Evolutionary conservation across 116 monocot genomes (phyloP).

Genomic region (Dioscorea cayenensis): DNA sequence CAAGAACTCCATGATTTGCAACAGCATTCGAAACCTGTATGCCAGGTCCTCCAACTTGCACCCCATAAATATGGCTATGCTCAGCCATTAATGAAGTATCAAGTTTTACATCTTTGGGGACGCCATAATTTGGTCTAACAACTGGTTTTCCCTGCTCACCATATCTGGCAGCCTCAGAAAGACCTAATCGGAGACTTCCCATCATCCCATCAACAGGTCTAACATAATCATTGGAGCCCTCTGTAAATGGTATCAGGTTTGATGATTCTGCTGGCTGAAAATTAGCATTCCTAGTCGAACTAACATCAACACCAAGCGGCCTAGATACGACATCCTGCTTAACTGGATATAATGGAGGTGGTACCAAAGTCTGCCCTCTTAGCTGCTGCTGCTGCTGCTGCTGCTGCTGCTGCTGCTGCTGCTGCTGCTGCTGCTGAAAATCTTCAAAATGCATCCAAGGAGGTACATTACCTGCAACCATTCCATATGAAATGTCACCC

Average conservation of each 20-base stretch:
- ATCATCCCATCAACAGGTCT: conserved; percentile 17
- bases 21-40: conserved; percentile 1
- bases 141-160: conserved; percentile 5
- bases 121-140: conserved; percentile 6
- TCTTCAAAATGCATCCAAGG: conserved; percentile 13
- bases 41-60: conserved; percentile 13
- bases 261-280: conserved; percentile 9
- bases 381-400: conserved; percentile 11
- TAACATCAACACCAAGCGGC: conserved; percentile 1
- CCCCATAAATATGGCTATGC: neutral
- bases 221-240: neutral
- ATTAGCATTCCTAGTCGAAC: conserved; percentile 13
- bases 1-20: conserved; percentile 1
- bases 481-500: conserved; percentile 22
- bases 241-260: neutral
- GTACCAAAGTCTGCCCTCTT: conserved; percentile 11
- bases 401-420: conserved; percentile 11
- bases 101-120: conserved; percentile 8
- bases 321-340: conserved; percentile 10
- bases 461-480: conserved; percentile 10
- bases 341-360: conserved; percentile 2
- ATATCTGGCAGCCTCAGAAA: conserved; percentile 3
- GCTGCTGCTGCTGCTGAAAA: conserved; percentile 16
- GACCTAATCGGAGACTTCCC: conserved; percentile 3
- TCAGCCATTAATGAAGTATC: conserved; percentile 7